Conservation (phyloP, 2,329 filamentous ascomycete species). For the Fusarium nisikadoi region DNA sequence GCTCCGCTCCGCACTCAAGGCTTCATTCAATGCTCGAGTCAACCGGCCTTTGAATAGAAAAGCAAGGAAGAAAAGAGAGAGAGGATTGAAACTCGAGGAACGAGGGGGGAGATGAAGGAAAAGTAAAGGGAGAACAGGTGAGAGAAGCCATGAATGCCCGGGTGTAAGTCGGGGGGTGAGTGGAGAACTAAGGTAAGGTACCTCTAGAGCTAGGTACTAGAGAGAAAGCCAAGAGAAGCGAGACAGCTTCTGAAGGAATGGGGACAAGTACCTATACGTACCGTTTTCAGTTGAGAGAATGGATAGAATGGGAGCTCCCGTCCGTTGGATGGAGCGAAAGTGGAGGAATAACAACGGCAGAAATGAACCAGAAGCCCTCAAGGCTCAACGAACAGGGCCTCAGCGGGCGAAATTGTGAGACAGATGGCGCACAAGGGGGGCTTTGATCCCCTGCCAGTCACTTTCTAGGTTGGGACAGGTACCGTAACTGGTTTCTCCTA, state of each 20-base stretch:
- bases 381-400: conserved; percentile 2
- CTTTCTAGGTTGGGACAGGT: conserved; percentile 14
- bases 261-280: conserved; percentile 29
- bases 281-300: conserved; percentile 26
- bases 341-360: conserved; percentile 5
- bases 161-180: conserved; percentile 31
- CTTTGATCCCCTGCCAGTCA: conserved; percentile 26
- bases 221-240: conserved; percentile 40
- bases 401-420: conserved; percentile 35
- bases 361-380: conserved; percentile 22
- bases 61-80: conserved; percentile 29
- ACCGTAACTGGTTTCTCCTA: conserved; percentile 23
- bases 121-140: conserved; percentile 30
- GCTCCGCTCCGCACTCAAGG: conserved; percentile 37
- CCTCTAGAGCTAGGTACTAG: conserved; percentile 21
- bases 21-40: conserved; percentile 38
- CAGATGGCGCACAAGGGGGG: conserved; percentile 27
- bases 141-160: conserved; percentile 12
- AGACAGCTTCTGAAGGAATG: conserved; percentile 34
- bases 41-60: conserved; percentile 37
- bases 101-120: conserved; percentile 26
- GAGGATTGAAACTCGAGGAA: conserved; percentile 21
- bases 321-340: conserved; percentile 2
- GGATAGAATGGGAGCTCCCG: conserved; percentile 15
- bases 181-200: conserved; percentile 15